Conservation (phyloP, 371 early-diverging fungal genomes). For the Rhizopus stolonifer region DNA sequence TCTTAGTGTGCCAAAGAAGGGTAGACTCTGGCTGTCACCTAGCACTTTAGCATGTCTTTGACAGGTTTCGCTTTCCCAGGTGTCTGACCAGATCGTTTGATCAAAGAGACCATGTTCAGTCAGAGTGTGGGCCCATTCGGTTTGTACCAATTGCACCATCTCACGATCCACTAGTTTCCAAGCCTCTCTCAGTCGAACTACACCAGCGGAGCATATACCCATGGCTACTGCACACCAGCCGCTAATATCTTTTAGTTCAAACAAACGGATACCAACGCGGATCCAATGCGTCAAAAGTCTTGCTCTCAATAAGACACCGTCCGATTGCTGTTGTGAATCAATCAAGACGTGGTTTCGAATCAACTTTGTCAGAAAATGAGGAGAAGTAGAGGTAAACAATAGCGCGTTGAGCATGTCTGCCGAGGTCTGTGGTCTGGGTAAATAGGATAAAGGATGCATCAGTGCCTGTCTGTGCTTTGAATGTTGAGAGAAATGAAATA, state of each 20-base stretch:
- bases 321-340: constrained; percentile 51
- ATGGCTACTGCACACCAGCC: constrained; percentile 76
- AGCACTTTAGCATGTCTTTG: constrained; percentile 6
- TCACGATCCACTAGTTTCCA: constrained; percentile 67
- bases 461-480: constrained; percentile 22
- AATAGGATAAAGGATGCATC: constrained; percentile 34
- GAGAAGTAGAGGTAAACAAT: constrained; percentile 53
- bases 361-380: constrained; percentile 74
- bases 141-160: constrained; percentile 48
- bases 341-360: constrained; percentile 71
- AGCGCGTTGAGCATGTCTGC: constrained; percentile 47
- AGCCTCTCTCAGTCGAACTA: constrained; percentile 71
- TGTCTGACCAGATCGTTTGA: constrained; percentile 34
- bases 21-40: constrained; percentile 10
- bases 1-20: constrained; percentile 45
- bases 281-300: constrained; percentile 76
- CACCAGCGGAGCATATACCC: constrained; percentile 71
- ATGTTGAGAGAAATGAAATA: constrained; percentile 59
- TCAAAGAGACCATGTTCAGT: constrained; percentile 51
- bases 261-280: constrained; percentile 56
- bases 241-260: constrained; percentile 65
- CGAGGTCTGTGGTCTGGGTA: constrained; percentile 39
- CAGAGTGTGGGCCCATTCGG: constrained; percentile 61
- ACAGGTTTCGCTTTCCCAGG: constrained; percentile 25
- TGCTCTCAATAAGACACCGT: constrained; percentile 41